A percentile compares a stretch with the other conserved stretches of the same genome.
Evolutionary conservation across 768 basidiomycete species (phyloP).

Genomic region (Lyophyllum atratum): DNA sequence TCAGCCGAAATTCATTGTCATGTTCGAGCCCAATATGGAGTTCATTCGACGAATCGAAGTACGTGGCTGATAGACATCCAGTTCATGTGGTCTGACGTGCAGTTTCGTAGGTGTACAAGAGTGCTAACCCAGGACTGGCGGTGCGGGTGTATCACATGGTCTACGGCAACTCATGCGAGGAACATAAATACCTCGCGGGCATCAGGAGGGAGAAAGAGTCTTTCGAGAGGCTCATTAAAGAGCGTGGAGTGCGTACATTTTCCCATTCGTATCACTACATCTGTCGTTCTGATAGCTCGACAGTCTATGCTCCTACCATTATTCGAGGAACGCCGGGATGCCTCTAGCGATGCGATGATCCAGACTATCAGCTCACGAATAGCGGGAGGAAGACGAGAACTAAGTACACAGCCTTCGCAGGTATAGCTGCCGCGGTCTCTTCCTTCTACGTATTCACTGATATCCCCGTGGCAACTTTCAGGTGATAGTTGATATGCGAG

Average conservation of each 20-base stretch:
- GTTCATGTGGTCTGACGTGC: neutral
- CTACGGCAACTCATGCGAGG: slow-evolving; percentile 92
- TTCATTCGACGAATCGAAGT: slow-evolving; percentile 94
- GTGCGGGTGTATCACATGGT: slow-evolving; percentile 95
- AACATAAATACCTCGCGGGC: slow-evolving; percentile 91
- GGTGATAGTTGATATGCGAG: slow-evolving; percentile 97
- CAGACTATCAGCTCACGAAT: slow-evolving; percentile 83
- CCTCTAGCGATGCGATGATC: slow-evolving; percentile 58
- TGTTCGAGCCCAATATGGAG: slow-evolving; percentile 94
- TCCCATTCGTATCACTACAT: neutral
- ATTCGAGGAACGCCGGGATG: slow-evolving; percentile 55
- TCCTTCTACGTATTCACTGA: neutral
- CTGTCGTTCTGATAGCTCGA: neutral
- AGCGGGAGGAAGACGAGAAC: slow-evolving; percentile 80
- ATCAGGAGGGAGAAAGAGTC: slow-evolving; percentile 91
- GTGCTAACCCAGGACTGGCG: slow-evolving; percentile 76
- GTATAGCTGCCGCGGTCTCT: slow-evolving; percentile 32
- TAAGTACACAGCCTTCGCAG: slow-evolving; percentile 64
- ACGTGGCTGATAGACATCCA: slow-evolving; percentile 15
- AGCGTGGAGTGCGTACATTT: slow-evolving; percentile 71
- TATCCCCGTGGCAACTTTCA: slow-evolving; percentile 27
- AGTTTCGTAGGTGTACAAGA: slow-evolving; percentile 73
- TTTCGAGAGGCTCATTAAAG: slow-evolving; percentile 90
- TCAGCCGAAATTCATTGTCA: slow-evolving; percentile 88
- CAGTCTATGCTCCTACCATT: slow-evolving; percentile 92